These are phyloP conservation scores for Alternaria postmessia DNA, from an alignment of 2,329 filamentous ascomycete genomes.

Conservation along the genomic window DNA sequence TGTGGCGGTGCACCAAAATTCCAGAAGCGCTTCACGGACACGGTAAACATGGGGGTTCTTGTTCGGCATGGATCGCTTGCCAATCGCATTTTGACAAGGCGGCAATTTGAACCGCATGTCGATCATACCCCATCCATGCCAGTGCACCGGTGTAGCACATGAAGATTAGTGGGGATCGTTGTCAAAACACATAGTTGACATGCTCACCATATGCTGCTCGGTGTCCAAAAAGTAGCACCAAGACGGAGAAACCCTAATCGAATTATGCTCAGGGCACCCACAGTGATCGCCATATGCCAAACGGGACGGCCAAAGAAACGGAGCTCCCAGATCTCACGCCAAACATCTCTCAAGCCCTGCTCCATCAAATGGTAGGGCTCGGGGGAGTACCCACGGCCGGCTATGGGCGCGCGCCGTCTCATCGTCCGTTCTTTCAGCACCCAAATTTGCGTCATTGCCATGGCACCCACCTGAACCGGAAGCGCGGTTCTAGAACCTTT, in stretches of 20 bases:
- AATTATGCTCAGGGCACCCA: conserved; percentile 1
- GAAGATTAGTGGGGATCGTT: neutral
- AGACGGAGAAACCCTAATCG: neutral
- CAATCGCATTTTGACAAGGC: neutral
- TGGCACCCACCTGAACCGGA: conserved; percentile 10
- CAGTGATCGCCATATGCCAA: conserved; percentile 8
- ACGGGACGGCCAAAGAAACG: conserved; percentile 1
- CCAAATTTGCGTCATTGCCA: conserved; percentile 24
- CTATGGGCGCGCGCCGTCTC: conserved; percentile 12
- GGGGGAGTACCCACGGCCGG: conserved; percentile 21
- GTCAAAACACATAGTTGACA: neutral
- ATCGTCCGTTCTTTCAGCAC: conserved; percentile 10
- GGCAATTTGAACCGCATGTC: neutral
- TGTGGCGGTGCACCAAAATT: neutral
- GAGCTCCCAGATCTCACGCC: neutral
- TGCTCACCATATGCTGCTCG: neutral
- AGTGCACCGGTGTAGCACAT: neutral
- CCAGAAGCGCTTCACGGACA: neutral
- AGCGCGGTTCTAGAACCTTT: conserved; percentile 29
- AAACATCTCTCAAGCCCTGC: conserved; percentile 1
- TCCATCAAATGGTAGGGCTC: conserved; percentile 24
- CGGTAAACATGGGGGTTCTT: neutral
- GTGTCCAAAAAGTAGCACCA: neutral
- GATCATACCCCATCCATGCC: neutral
- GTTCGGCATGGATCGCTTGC: conserved; percentile 1